phyloP scores from a whole-genome alignment of 208 protist genomes.

The Leishmania arabica region DNA sequence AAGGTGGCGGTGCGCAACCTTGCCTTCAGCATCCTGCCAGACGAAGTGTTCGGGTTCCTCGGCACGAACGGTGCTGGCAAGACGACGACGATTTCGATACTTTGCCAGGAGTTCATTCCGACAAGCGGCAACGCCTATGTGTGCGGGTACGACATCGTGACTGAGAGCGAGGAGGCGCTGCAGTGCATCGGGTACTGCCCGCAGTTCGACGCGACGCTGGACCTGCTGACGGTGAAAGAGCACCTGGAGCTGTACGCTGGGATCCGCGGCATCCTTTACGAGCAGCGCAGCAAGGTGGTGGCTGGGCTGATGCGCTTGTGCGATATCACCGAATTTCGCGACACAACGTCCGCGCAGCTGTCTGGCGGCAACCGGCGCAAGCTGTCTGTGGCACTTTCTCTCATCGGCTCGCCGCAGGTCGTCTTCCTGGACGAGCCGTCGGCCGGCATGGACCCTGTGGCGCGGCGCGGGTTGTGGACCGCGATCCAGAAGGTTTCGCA shows the following conservation, averaged over 20 bases:
- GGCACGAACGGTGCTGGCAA: slow-evolving; percentile 92
- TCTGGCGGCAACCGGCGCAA: slow-evolving; percentile 83
- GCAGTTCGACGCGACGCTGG: slow-evolving; percentile 92
- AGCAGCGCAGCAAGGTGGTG: slow-evolving; percentile 28
- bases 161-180: slow-evolving; percentile 41
- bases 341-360: slow-evolving; percentile 28
- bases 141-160: slow-evolving; percentile 65
- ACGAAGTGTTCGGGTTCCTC: slow-evolving; percentile 89
- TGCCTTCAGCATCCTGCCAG: slow-evolving; percentile 62
- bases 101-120: slow-evolving; percentile 77
- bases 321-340: slow-evolving; percentile 35
- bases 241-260: slow-evolving; percentile 54
- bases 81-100: slow-evolving; percentile 82
- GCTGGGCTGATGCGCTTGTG: slow-evolving; percentile 35
- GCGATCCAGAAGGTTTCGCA: slow-evolving; percentile 56
- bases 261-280: slow-evolving; percentile 38
- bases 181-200: slow-evolving; percentile 90
- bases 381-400: slow-evolving; percentile 59
- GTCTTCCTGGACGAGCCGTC: slow-evolving; percentile 81
- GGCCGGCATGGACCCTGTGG: slow-evolving; percentile 68
- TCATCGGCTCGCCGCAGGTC: slow-evolving; percentile 63
- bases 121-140: slow-evolving; percentile 67
- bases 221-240: slow-evolving; percentile 89
- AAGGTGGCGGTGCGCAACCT: slow-evolving; percentile 76
- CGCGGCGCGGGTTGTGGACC: slow-evolving; percentile 67